Percentiles rank a stretch among this genome's conserved stretches.
Conservation (phyloP, 164 flowering plant species). For the Cinnamomum chago region DNA sequence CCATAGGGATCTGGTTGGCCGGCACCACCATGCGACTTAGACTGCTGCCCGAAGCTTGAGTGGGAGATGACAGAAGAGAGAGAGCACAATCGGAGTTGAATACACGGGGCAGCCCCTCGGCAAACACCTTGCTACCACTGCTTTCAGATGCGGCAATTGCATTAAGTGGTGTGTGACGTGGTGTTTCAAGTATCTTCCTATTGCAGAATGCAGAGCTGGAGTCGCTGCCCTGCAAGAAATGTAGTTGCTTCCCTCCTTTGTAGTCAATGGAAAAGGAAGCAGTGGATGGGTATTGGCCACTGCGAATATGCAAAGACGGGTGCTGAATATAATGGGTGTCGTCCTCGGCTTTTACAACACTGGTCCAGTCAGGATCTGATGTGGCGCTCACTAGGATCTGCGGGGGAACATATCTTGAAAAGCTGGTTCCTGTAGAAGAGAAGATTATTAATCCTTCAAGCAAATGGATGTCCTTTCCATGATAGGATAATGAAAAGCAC, state of each 20-base stretch:
- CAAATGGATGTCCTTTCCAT: too few species aligned
- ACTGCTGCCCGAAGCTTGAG: slow-evolving; percentile 34
- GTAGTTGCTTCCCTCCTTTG: slow-evolving; percentile 45
- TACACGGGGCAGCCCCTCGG: slow-evolving; percentile 31
- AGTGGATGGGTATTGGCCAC: slow-evolving; percentile 26
- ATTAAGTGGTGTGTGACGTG: slow-evolving; percentile 29
- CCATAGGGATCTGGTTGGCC: slow-evolving; percentile 24
- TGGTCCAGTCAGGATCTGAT: slow-evolving; percentile 39
- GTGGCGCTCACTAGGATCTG: slow-evolving; percentile 30
- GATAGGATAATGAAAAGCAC: too few species aligned
- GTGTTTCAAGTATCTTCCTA: slow-evolving; percentile 20
- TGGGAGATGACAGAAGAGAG: slow-evolving; percentile 84
- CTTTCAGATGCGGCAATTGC: slow-evolving; percentile 27
- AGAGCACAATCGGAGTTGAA: slow-evolving; percentile 70
- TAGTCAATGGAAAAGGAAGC: slow-evolving; percentile 29
- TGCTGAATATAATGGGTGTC: slow-evolving; percentile 26
- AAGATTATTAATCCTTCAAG: too few species aligned
- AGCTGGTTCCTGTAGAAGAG: too few species aligned
- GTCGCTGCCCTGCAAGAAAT: slow-evolving; percentile 31
- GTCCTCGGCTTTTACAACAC: slow-evolving; percentile 37
- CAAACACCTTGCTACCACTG: slow-evolving; percentile 25
- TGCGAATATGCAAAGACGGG: slow-evolving; percentile 24
- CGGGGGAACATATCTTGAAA: slow-evolving; percentile 8
- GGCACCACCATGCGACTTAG: slow-evolving; percentile 33
- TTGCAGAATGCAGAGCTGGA: slow-evolving; percentile 1